Percentiles rank a stretch among this genome's conserved stretches.
phyloP scores from a whole-genome alignment of 805 yeast species.

The Kodamaea hsintzibuensis region DNA sequence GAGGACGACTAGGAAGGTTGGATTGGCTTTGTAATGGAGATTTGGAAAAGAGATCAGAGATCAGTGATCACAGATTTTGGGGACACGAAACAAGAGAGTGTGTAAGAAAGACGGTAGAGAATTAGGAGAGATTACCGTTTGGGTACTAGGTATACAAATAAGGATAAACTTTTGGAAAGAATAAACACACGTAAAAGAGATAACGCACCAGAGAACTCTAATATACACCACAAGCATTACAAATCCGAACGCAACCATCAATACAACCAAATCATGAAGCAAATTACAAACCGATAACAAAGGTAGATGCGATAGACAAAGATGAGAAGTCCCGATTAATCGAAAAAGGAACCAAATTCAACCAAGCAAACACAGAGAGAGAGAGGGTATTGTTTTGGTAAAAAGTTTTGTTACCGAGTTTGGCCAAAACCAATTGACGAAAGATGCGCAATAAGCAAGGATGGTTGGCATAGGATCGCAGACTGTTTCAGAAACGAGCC shows the following conservation, averaged over 20 bases:
- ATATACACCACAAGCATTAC: no score
- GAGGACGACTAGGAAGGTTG: background rate
- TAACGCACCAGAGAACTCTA: no score
- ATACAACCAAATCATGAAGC: no score
- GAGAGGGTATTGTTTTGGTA: background rate
- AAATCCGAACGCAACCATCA: no score
- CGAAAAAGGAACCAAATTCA: background rate
- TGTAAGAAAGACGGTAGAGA: no score
- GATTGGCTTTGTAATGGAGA: background rate
- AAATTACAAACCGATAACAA: background rate
- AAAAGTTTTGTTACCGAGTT: background rate
- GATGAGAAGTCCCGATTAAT: background rate
- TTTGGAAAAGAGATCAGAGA: no score
- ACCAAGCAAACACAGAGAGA: background rate
- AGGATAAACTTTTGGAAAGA: no score
- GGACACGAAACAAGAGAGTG: no score
- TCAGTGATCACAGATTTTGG: no score
- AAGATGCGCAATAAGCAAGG: background rate
- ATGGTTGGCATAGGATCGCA: background rate
- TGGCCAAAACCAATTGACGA: background rate
- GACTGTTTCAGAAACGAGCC: background rate
- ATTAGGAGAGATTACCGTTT: background rate
- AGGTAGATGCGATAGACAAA: background rate
- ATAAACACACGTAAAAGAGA: no score
- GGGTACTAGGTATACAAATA: background rate